A percentile compares a stretch with the other conserved stretches of the same genome.
phyloP scores from a whole-genome alignment of 2,329 filamentous ascomycete species.

The Dactylella cylindrospora region DNA sequence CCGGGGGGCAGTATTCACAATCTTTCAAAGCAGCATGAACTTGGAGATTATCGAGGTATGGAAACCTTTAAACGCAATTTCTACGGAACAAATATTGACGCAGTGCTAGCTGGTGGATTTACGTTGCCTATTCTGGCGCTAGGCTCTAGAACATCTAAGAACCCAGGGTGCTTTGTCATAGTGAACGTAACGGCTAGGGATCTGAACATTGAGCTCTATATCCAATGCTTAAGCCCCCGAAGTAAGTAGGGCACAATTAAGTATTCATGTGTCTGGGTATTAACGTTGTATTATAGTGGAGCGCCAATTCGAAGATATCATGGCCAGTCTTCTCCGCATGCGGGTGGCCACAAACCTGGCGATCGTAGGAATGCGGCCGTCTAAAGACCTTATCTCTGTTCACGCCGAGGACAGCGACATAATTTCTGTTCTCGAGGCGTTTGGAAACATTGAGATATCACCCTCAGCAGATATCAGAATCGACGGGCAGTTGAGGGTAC shows the following conservation, averaged over 20 bases:
- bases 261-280: neutral
- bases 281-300: constrained; percentile 15
- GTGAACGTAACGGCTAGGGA: constrained; percentile 31
- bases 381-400: constrained; percentile 29
- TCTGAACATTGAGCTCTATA: constrained; percentile 29
- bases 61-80: neutral
- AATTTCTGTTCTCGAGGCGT: constrained; percentile 33
- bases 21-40: constrained; percentile 21
- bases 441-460: constrained; percentile 34
- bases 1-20: neutral
- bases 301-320: constrained; percentile 38
- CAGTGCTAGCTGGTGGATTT: constrained; percentile 27
- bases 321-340: constrained; percentile 31
- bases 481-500: constrained; percentile 30
- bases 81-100: neutral
- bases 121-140: constrained; percentile 26
- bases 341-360: constrained; percentile 31
- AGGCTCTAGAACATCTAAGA: constrained; percentile 15
- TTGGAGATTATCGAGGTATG: constrained; percentile 36
- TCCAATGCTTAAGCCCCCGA: constrained; percentile 21
- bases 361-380: constrained; percentile 25
- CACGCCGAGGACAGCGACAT: constrained; percentile 29
- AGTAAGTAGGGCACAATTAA: constrained; percentile 14
- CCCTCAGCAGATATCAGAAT: constrained; percentile 38
- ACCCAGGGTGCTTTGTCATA: constrained; percentile 35